Base-by-base conservation (phyloP, 1,284 basidiomycete genomes). In the Ceratobasidium sp. region DNA sequence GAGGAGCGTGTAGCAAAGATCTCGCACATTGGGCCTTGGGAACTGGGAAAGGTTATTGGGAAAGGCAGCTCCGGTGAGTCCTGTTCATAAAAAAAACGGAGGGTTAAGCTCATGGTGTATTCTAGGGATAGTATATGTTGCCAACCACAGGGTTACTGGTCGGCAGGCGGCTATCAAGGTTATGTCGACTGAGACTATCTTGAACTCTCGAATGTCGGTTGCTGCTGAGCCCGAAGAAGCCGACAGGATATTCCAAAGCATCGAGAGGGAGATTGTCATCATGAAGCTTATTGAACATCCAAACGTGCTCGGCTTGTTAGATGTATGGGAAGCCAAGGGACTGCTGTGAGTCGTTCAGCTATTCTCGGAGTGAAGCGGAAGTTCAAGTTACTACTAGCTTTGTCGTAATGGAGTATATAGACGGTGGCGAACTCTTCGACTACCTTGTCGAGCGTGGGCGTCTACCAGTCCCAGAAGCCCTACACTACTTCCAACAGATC, bases 281-380 rank as follows among this genome's bases (percentile, higher is more conserved):
- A 98, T 99, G 96, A 98, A 98, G 81, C 89, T 99, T 74, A 92
- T 99, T 78, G 92, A 97, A 77, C 96, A 99, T 79, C 96, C 96
- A 1, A 98, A 98, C 81, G 89, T 99, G 75, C 78, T 85, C 84
- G 90, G 90, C 64, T 86, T 99, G 12, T 96, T 96, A 83, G 96
- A 99, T 79, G 96, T 99, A 74, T 98, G 95, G 92, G 96, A 99
- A 83, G 97, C 95, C 0, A 92, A 90, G 3, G 88, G 88, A 63
- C 91, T 96, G 75, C 87, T 98, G 76, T 96, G 87, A 80, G 83
- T 80, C 8, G 18, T 30, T 16, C 23, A 4, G 16, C 28, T 25
- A 23, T 54, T 30, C 23, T 51, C 12, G 4, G 25, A 28, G 14
- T 48, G 9, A 7, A 23, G 30, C 21, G 59, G 18, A 11, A 23